These are phyloP conservation scores for Diaporthe sp. DNA, from an alignment of 2,329 filamentous ascomycete species.

Conservation along the genomic window DNA sequence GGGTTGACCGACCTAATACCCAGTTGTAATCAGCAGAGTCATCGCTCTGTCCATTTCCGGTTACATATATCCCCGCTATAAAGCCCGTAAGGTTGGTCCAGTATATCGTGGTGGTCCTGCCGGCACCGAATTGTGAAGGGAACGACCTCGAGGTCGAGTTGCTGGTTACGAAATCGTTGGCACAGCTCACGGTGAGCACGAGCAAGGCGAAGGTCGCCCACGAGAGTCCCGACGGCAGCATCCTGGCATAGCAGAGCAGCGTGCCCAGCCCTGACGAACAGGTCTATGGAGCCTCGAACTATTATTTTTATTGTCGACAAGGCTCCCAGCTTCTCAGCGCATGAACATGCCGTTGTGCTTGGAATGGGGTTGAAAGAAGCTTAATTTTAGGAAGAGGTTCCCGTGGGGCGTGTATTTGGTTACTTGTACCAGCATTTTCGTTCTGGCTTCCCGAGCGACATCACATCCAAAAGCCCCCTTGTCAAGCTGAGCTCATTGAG, in stretches of 20 bases:
- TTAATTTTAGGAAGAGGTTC: neutral
- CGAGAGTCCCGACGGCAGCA: conserved; percentile 1
- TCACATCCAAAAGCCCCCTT: neutral
- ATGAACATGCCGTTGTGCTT: conserved; percentile 13
- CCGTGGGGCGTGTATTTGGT: conserved; percentile 5
- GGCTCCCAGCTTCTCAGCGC: neutral
- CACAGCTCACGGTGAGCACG: neutral
- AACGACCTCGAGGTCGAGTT: neutral
- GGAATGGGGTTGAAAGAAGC: conserved; percentile 13
- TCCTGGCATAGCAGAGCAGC: neutral
- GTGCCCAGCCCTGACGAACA: conserved; percentile 7
- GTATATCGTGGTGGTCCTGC: neutral
- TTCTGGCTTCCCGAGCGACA: conserved; percentile 2
- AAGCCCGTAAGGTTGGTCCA: neutral
- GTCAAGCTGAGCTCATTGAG: conserved; percentile 21
- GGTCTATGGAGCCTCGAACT: neutral
- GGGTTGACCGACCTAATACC: conserved; percentile 17
- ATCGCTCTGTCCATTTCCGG: neutral
- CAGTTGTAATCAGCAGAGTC: neutral
- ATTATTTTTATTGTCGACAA: neutral
- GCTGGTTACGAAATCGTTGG: conserved; percentile 18
- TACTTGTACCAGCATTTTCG: conserved; percentile 20
- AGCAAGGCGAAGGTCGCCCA: conserved; percentile 14
- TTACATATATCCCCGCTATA: conserved; percentile 22
- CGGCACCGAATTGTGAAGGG: neutral